Evolutionary conservation across 495 filamentous ascomycete species (phyloP), one percentile per base, ranked within the genome.

Genomic region (Penicilliopsis zonata): DNA sequence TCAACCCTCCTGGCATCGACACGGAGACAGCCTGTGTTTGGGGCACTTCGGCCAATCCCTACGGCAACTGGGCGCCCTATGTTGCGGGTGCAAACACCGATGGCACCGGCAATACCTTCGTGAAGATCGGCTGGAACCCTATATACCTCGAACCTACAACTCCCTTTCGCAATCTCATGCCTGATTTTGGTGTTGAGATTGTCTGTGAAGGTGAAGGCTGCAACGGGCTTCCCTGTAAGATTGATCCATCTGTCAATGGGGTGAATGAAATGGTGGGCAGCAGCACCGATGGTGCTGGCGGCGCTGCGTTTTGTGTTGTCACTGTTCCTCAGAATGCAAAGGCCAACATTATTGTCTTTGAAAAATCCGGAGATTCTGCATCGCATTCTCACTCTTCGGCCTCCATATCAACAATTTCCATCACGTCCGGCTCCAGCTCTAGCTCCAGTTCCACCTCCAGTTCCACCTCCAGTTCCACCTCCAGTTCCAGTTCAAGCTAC

Each of bases 61-160:
- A 73, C 35, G 83, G 83, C 30, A 87, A 90, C 59, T 90, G 83
- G 83, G 62, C 69, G 28, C 79, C 82, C 1, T 90, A 78, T 43
- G 82, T 85, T 37, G 75, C 76, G 18, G 83, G 83, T 31, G 80
- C 78, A 20, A 86, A 88, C 56, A 76, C 77, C 21, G 69, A 74
- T 36, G 43, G 46, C 18, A 56, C 51, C 33, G 82, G 81, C 31
- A 58, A 69, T 32, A 85, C 82, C 2, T 87, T 72, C 41, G 61
- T 81, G 31, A 86, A 82, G 62, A 66, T 90, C 33, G 81, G 74
- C 29, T 84, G 79, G 71, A 87, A 87, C 59, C 82, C 82, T 21
- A 78, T 83, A 37, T 87, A 73, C 43, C 65, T 77, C 31, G 67
- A 68, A 43, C 57, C 63, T 9, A 42, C 65, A 19, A 69, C 65